Evolutionary conservation across 495 filamentous ascomycete species (phyloP), one percentile per base, ranked within the genome.

Genomic region (Polyplosphaeria fusca): DNA sequence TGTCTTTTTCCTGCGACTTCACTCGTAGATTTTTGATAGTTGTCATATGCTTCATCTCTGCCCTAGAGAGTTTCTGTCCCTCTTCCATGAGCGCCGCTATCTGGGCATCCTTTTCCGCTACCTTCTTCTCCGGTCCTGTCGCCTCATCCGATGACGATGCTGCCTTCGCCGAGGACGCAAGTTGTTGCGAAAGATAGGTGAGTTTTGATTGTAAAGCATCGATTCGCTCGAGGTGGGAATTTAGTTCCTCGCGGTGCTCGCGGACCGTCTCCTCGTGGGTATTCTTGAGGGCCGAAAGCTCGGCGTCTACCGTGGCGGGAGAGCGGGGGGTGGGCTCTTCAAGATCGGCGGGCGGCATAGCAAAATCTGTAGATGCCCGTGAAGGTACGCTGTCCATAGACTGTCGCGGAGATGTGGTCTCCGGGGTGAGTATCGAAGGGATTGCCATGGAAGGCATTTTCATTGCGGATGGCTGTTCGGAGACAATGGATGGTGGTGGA

Each of bases 161-260:
- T 58, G 91, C 86, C 49, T 83, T 85, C 2, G 91, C 84, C 25
- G 47, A 55, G 18, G 58, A 45, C 1, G 91, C 84, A 2, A 62
- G 41, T 24, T 60, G 48, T 20, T 62, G 63, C 7, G 63, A 54
- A 3, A 97, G 77, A 67, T 92, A 95, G 51, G 88, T 83, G 23
- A 98, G 76, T 66, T 96, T 96, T 5, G 88, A 82, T 68, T 96
- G 87, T 9, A 98, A 75, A 18, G 94, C 87, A 71, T 97, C 93
- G 35, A 97, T 95, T 2, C 88, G 84, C 71, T 96, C 93, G 12
- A 91, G 80, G 54, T 94, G 91, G 11, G 74, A 78, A 61, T 93
- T 82, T 16, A 86, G 77, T 67, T 96, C 91, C 64, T 90, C 87
- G 52, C 89, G 88, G 65, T 86, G 77, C 46, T 84, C 82, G 23